phyloP scores from a whole-genome alignment of 1,139 yeast genomes.

The Entelexis sorbosivorans region DNA sequence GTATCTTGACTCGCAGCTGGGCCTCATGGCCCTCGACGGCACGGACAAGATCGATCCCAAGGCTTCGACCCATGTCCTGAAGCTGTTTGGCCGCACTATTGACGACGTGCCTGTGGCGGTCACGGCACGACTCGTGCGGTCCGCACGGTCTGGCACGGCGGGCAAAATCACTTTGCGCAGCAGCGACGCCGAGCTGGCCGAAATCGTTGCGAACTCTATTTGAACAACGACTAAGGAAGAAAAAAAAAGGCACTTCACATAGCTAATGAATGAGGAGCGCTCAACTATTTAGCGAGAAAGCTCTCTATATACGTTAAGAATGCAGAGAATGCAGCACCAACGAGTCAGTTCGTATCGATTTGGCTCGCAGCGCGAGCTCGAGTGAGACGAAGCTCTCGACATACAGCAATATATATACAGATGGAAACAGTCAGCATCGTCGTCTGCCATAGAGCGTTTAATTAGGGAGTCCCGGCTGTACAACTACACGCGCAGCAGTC shows the following conservation, averaged over 20 bases:
- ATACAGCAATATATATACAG: too few species aligned
- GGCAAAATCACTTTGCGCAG: conserved; percentile 66
- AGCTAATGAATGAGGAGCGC: neutral
- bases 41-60: conserved; percentile 55
- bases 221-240: too few species aligned
- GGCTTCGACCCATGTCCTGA: conserved; percentile 56
- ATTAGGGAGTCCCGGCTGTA: too few species aligned
- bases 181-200: conserved; percentile 34
- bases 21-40: conserved; percentile 71
- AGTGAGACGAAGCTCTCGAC: too few species aligned
- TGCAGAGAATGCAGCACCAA: too few species aligned
- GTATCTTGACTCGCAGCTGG: conserved; percentile 35
- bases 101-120: conserved; percentile 63
- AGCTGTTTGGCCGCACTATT: conserved; percentile 72
- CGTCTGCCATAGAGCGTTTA: too few species aligned
- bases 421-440: too few species aligned
- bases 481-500: too few species aligned
- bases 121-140: conserved; percentile 57
- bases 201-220: conserved; percentile 9
- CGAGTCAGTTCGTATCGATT: too few species aligned
- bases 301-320: too few species aligned
- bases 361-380: too few species aligned
- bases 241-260: neutral
- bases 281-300: too few species aligned
- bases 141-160: conserved; percentile 62